These are phyloP conservation scores for Polymyxa betae DNA, from an alignment of 208 protist genomes.

Conservation along the genomic window DNA sequence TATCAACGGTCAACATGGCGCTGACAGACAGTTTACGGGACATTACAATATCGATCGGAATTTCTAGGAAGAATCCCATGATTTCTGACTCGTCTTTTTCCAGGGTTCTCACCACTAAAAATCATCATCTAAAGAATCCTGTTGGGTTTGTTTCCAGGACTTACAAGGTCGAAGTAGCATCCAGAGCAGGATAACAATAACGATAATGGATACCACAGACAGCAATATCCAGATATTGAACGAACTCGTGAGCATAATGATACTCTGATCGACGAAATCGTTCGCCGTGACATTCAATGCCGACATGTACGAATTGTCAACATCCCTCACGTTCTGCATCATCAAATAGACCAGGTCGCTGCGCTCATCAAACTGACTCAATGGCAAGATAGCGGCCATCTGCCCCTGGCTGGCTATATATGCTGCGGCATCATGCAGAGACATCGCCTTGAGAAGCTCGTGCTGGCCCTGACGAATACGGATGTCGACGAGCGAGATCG, in stretches of 20 bases:
- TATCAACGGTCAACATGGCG: not conserved
- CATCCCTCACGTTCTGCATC: not conserved
- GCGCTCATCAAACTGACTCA: not conserved
- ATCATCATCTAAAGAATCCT: not conserved
- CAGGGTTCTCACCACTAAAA: not conserved
- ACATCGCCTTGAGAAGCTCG: not conserved
- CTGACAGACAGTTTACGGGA: not conserved
- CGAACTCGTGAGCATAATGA: not conserved
- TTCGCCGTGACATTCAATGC: slow-evolving; percentile 37
- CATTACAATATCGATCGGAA: not conserved
- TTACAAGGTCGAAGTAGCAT: not conserved
- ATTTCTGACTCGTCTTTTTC: slow-evolving; percentile 19
- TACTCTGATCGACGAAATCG: not conserved
- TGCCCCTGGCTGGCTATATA: not conserved
- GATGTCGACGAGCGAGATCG: not conserved
- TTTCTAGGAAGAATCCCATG: slow-evolving; percentile 51
- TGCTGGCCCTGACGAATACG: not conserved
- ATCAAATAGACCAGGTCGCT: slow-evolving; percentile 21
- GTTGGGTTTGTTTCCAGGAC: not conserved
- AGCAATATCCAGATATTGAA: not conserved
- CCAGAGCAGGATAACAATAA: not conserved
- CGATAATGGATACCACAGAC: not conserved
- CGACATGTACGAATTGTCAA: not conserved
- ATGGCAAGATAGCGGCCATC: not conserved
- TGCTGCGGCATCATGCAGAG: not conserved